These are phyloP conservation scores for Malus orientalis DNA, from an alignment of 306 rosid species.

Conservation along the genomic window DNA sequence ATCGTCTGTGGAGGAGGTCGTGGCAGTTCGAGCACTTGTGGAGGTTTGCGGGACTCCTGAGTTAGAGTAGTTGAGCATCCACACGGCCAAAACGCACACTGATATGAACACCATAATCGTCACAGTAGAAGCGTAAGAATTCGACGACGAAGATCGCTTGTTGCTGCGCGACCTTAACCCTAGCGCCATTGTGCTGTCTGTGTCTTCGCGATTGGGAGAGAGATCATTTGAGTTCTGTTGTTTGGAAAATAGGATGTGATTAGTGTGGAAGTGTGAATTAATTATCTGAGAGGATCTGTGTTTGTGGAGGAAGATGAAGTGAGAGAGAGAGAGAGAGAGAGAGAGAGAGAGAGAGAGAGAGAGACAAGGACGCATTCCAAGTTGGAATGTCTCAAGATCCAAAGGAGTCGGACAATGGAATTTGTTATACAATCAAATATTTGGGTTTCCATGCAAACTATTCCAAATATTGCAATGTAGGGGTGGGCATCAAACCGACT, in stretches of 20 bases:
- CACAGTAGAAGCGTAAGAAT: constrained; percentile 52
- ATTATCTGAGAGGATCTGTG: background rate
- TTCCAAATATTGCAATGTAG: no score
- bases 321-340: background rate
- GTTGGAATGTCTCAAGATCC: constrained; percentile 59
- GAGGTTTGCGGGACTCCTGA: constrained; percentile 16
- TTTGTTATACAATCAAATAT: constrained; percentile 5
- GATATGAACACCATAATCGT: constrained; percentile 47
- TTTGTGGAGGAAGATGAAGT: constrained; percentile 18
- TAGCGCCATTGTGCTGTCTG: constrained; percentile 35
- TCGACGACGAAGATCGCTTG: constrained; percentile 39
- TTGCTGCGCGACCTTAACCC: constrained; percentile 41
- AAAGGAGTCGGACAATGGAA: constrained; percentile 55
- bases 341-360: background rate
- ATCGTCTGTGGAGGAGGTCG: background rate
- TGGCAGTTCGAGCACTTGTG: constrained; percentile 21
- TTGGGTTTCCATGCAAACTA: no score
- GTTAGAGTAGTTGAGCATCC: constrained; percentile 55
- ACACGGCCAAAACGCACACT: constrained; percentile 55
- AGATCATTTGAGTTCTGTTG: background rate
- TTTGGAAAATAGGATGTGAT: background rate
- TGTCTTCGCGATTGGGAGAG: background rate
- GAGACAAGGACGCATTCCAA: constrained; percentile 13
- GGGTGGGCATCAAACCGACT: no score
- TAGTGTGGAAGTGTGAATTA: background rate